Conservation (phyloP, 2,329 filamentous ascomycete species). For the Penicillium concentricum region DNA sequence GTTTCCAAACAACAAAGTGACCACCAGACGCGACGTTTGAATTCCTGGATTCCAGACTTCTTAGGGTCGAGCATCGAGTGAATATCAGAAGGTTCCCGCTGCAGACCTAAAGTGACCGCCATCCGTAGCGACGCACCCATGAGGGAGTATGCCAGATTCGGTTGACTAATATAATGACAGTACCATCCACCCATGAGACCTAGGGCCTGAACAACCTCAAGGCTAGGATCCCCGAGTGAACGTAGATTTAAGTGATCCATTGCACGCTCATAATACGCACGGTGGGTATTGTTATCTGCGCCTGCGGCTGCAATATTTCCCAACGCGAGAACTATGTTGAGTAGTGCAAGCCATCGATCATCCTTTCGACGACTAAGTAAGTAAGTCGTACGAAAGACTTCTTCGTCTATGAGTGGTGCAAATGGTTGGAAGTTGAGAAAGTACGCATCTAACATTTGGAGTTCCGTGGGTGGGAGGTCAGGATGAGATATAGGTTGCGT, state of each 20-base stretch:
- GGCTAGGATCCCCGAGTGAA: constrained; percentile 63
- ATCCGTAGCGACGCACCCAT: constrained; percentile 69
- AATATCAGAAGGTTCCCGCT: constrained; percentile 56
- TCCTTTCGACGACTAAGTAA: constrained; percentile 62
- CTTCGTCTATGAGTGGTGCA: constrained; percentile 69
- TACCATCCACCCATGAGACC: constrained; percentile 71
- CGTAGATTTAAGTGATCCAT: constrained; percentile 65
- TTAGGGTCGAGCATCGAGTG: constrained; percentile 30
- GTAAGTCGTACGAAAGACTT: constrained; percentile 63
- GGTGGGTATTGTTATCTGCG: constrained; percentile 59
- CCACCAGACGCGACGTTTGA: constrained; percentile 68
- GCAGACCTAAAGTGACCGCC: constrained; percentile 68
- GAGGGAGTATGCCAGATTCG: constrained; percentile 71
- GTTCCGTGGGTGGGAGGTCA: constrained; percentile 53
- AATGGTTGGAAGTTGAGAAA: constrained; percentile 69
- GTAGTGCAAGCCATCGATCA: constrained; percentile 64
- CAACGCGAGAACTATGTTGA: constrained; percentile 74
- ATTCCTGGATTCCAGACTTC: constrained; percentile 55
- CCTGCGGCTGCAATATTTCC: constrained; percentile 67
- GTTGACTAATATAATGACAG: constrained; percentile 71
- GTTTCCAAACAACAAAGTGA: constrained; percentile 68
- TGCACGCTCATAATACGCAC: constrained; percentile 65
- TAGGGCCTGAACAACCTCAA: constrained; percentile 69
- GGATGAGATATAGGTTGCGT: not conserved
- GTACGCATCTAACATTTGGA: constrained; percentile 67